Percentiles rank a stretch among this genome's conserved stretches.
phyloP scores from a whole-genome alignment of 2,329 filamentous ascomycete species.

The Fusarium buharicum region DNA sequence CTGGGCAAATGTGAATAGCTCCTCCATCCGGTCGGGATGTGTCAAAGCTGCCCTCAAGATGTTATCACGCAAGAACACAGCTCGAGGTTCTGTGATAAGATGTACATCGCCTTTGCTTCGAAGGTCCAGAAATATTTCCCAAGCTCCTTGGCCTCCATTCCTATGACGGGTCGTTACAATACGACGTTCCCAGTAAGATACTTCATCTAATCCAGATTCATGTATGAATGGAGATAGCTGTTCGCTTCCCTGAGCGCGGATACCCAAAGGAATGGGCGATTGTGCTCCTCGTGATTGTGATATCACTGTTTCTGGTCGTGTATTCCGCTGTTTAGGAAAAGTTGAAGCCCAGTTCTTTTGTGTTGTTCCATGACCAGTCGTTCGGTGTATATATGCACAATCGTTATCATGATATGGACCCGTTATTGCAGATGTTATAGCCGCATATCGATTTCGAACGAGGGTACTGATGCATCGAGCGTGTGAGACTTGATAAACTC shows the following conservation, averaged over 20 bases:
- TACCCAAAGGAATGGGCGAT: constrained; percentile 17
- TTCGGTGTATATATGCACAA: constrained; percentile 16
- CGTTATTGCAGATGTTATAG: constrained; percentile 27
- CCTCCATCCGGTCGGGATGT: constrained; percentile 40
- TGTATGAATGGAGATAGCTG: background rate
- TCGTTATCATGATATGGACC: constrained; percentile 5
- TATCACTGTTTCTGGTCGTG: constrained; percentile 23
- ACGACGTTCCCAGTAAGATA: constrained; percentile 34
- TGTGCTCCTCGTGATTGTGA: constrained; percentile 27
- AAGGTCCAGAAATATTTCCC: constrained; percentile 45
- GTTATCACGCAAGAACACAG: constrained; percentile 45
- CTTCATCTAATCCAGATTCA: constrained; percentile 14
- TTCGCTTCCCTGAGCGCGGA: constrained; percentile 9
- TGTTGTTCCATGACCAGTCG: constrained; percentile 4
- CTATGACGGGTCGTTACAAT: constrained; percentile 34
- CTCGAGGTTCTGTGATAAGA: constrained; percentile 38
- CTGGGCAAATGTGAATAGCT: constrained; percentile 44
- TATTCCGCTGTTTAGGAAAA: constrained; percentile 1
- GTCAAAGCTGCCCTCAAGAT: constrained; percentile 47
- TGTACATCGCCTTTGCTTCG: constrained; percentile 23
- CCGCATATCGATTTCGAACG: constrained; percentile 20
- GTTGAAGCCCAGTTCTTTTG: constrained; percentile 14
- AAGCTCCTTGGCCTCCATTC: constrained; percentile 42
- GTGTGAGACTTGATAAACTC: constrained; percentile 25
- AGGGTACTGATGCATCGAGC: constrained; percentile 10